phyloP scores from a whole-genome alignment of 768 basidiomycete genomes.

The Lactarius psammicola region DNA sequence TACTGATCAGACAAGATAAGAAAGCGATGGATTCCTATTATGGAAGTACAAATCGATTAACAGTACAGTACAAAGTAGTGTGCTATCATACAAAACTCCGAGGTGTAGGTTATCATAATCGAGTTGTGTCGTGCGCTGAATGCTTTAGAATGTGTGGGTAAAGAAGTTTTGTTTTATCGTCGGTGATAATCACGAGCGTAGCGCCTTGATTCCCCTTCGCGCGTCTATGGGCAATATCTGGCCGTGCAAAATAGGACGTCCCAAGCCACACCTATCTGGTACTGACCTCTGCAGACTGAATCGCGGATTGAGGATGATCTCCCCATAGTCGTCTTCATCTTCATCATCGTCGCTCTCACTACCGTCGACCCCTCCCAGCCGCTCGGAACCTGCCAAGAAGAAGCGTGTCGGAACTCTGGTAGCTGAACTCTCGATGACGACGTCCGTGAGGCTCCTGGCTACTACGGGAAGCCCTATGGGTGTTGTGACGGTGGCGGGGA shows the following conservation, averaged over 20 bases:
- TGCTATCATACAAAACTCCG: constrained; percentile 19
- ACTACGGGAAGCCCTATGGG: constrained; percentile 25
- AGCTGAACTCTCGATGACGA: constrained; percentile 5
- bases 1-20: constrained; percentile 1
- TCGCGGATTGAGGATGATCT: constrained; percentile 25
- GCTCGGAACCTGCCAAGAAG: constrained; percentile 15
- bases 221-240: constrained; percentile 8
- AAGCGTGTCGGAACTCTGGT: constrained; percentile 3
- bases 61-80: constrained; percentile 22
- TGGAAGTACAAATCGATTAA: constrained; percentile 26
- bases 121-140: background rate
- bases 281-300: constrained; percentile 18
- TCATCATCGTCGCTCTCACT: constrained; percentile 22
- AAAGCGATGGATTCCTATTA: background rate
- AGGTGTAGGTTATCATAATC: constrained; percentile 4
- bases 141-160: constrained; percentile 17
- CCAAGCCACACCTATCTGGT: background rate
- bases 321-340: constrained; percentile 29
- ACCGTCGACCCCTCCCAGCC: constrained; percentile 5
- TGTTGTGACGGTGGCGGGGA: constrained; percentile 18
- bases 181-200: constrained; percentile 1
- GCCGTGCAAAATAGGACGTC: constrained; percentile 3
- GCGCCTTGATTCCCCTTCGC: constrained; percentile 10
- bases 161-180: background rate
- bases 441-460: constrained; percentile 15